phyloP scores from a whole-genome alignment of 1,284 basidiomycete species.

The Ceratobasidium sp. region DNA sequence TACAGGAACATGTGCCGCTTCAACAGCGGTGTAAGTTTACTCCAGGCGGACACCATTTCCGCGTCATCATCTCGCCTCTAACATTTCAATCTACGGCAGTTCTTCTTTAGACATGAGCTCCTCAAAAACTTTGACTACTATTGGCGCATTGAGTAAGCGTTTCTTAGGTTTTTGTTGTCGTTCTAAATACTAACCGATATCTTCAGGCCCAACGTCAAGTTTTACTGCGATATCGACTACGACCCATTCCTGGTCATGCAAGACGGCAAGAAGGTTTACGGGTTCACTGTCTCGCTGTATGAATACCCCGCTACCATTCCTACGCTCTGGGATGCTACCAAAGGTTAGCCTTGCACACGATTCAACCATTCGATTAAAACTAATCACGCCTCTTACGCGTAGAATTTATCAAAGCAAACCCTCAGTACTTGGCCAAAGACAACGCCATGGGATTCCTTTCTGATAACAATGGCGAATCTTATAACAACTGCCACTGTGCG shows the following conservation, averaged over 20 bases:
- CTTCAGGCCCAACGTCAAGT: constrained; percentile 76
- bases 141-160: constrained; percentile 82
- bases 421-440: constrained; percentile 75
- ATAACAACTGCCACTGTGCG: constrained; percentile 87
- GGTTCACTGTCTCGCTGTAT: constrained; percentile 82
- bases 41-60: not conserved
- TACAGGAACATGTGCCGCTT: constrained; percentile 95
- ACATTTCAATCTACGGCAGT: constrained; percentile 61
- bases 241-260: constrained; percentile 94
- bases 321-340: constrained; percentile 80
- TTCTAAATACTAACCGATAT: constrained; percentile 54
- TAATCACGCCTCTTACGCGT: constrained; percentile 38
- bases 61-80: constrained; percentile 13
- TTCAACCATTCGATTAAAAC: not conserved
- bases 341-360: constrained; percentile 62
- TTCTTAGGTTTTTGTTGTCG: constrained; percentile 47
- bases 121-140: constrained; percentile 90
- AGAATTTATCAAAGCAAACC: constrained; percentile 79
- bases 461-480: constrained; percentile 77
- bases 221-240: constrained; percentile 81
- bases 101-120: constrained; percentile 84
- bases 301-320: constrained; percentile 86
- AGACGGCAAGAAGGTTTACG: constrained; percentile 80
- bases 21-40: constrained; percentile 84
- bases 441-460: constrained; percentile 83